Base-by-base conservation (phyloP, 2,329 filamentous ascomycete species). In the Pyricularia grisea region DNA sequence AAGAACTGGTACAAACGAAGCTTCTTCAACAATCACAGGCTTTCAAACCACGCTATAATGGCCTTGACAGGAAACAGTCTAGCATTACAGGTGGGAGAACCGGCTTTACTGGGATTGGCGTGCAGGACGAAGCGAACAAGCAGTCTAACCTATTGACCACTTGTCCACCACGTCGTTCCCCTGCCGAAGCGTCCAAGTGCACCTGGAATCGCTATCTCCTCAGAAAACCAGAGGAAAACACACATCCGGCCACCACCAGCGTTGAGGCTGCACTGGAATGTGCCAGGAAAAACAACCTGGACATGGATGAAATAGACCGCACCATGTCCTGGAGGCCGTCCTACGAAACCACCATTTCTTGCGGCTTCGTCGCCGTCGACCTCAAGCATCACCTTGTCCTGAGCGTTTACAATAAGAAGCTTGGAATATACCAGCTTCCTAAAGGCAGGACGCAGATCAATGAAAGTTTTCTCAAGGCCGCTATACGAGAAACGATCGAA, bases 361-460 rank as follows among this genome's bases (percentile, higher is more conserved):
- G 81, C 73, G 82, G 82, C 36, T 82, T 81, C 25, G 80, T 84
- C 60, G 81, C 80, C 11, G 74, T 84, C 68, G 79, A 82, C 72
- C 75, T 76, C 4, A 67, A 68, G 1, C 72, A 74, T 3, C 75
- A 75, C 31, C 78, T 77, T 68, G 76, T 84, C 5, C 75, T 83
- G 33, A 73, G 82, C 55, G 74, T 84, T 25, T 81, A 77, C 73
- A 83, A 84, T 74, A 77, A 74, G 30, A 76, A 76, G 64, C 78
- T 81, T 70, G 75, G 77, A 23, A 80, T 83, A 71, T 80, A 77
- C 72, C 81, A 84, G 74, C 76, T 84, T 7, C 82, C 82, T 66
- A 84, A 84, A 73, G 82, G 82, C 65, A 78, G 81, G 70, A 83
- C 82, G 73, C 80, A 83, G 72, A 79, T 84, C 63, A 78, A 77